phyloP scores from a whole-genome alignment of 2,329 filamentous ascomycete species.

The Pseudogymnoascus sp. region DNA sequence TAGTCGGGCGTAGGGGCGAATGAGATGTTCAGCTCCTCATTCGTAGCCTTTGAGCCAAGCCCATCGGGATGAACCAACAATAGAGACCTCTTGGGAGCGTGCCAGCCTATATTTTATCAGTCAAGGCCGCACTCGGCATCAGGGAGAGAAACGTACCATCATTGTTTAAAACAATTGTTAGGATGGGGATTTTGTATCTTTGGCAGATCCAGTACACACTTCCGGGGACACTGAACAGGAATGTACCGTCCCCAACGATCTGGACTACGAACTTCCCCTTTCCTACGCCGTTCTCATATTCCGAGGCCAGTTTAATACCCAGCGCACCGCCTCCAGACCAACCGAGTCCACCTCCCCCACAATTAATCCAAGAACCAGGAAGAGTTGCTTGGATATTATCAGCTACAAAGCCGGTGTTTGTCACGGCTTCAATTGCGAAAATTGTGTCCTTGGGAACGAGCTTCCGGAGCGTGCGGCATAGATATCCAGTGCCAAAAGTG shows the following conservation, averaged over 20 bases:
- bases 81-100: slow-evolving; percentile 52
- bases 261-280: slow-evolving; percentile 53
- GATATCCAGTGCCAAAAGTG: slow-evolving; percentile 46
- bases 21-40: slow-evolving; percentile 57
- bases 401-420: slow-evolving; percentile 55
- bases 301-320: slow-evolving; percentile 65
- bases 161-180: slow-evolving; percentile 62
- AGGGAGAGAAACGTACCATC: slow-evolving; percentile 35
- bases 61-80: slow-evolving; percentile 58
- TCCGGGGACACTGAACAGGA: slow-evolving; percentile 55
- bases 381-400: slow-evolving; percentile 61
- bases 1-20: slow-evolving; percentile 57
- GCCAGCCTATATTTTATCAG: slow-evolving; percentile 42
- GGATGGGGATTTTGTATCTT: slow-evolving; percentile 55
- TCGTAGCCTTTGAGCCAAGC: slow-evolving; percentile 49
- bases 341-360: slow-evolving; percentile 69
- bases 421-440: slow-evolving; percentile 71
- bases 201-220: slow-evolving; percentile 61
- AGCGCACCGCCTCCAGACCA: slow-evolving; percentile 71
- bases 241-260: slow-evolving; percentile 61
- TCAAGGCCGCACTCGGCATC: not conserved
- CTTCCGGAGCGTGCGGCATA: slow-evolving; percentile 41
- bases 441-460: slow-evolving; percentile 57
- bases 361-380: slow-evolving; percentile 72
- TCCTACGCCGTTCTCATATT: slow-evolving; percentile 36